Base-by-base conservation (phyloP, 176 grass and related monocot genomes). In the Aegilops sharonensis region DNA sequence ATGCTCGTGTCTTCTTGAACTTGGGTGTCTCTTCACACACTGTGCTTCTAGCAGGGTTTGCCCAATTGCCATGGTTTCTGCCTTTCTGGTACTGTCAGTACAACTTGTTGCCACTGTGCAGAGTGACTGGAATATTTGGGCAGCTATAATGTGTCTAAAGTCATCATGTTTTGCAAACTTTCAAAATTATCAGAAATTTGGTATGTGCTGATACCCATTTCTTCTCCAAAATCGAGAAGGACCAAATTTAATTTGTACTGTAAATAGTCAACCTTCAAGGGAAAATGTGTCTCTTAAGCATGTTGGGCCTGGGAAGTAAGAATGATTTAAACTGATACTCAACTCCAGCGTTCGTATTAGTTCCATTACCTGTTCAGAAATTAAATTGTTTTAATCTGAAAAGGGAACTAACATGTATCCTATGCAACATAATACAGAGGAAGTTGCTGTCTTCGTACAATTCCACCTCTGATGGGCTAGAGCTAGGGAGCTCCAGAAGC, bases 401-500 rank as follows among this genome's bases (percentile, higher is more conserved):
- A 86, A 74, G 77, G 31, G 34, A 81, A 63, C 64, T 94, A 56
- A 91, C 20, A 40, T 64, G 27, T 66, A 32, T 64, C 40, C n/a
- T 68, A 59, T 77, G 77, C 64, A 75, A 61, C 83, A 88, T 93
- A 30, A 85, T 86, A 85, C 87, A 98, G 96, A 94, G 85, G 83
- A 91, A 90, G 39, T 81, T 98, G 82, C 62, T 98, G 72, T 91
- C 90, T 24, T 83, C 83, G 61, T 85, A 91, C 39, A 85, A 82
- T 85, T 73, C 81, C 20, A 50, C 82, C 23, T 85, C 86, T 35
- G 81, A 87, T 35, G 96, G 74, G 81, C 60, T 79, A 72, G 89
- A 79, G 43, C 77, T 84, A 60, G 91, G 67, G 74, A 85, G 69
- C 72, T 84, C 75, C 25, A 88, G 84, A 78, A 94, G 83, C 43